phyloP scores from a whole-genome alignment of 2,329 filamentous ascomycete species.

The Colletotrichum acutatum region DNA sequence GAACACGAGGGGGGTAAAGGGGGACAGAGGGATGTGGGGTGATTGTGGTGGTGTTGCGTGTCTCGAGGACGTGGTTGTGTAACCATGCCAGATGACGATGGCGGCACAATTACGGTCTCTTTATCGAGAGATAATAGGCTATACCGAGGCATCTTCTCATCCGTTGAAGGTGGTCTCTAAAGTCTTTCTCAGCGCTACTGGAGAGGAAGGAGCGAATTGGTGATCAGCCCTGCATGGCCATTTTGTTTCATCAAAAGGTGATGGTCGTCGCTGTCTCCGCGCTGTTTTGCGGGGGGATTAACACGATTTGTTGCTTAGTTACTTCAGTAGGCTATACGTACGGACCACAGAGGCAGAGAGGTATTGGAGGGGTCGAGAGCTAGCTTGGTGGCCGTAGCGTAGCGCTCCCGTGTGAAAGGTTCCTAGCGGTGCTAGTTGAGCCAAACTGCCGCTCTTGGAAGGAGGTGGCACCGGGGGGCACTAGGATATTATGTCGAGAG shows the following conservation, averaged over 20 bases:
- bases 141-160: no score
- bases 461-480: no score
- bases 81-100: not conserved
- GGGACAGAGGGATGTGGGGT: not conserved
- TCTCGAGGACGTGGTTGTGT: not conserved
- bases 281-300: not conserved
- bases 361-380: not conserved
- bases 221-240: no score
- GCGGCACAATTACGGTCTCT: not conserved
- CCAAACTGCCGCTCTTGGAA: not conserved
- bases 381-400: not conserved
- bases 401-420: not conserved
- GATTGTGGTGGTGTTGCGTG: not conserved
- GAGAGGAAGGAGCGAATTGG: no score
- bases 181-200: no score
- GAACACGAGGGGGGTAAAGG: not conserved
- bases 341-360: not conserved
- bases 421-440: not conserved
- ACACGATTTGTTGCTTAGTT: not conserved
- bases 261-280: no score
- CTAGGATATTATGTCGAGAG: not conserved
- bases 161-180: no score
- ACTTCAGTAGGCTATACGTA: not conserved
- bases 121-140: no score
- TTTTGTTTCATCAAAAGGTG: no score